phyloP scores from a whole-genome alignment of 495 filamentous ascomycete genomes.

The Rhypophila decipiens region DNA sequence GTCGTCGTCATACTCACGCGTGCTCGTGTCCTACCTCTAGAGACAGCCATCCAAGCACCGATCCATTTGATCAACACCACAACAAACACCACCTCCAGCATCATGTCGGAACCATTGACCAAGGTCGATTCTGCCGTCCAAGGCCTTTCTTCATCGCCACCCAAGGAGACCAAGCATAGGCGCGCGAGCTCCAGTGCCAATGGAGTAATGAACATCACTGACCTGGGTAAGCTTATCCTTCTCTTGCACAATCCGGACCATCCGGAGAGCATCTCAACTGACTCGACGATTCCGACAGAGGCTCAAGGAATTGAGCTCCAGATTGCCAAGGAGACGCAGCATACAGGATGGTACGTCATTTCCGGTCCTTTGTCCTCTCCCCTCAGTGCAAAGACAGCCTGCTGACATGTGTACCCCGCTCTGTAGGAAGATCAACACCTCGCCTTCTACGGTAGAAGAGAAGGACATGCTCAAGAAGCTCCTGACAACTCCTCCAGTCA shows the following conservation, averaged over 20 bases:
- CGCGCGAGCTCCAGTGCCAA: conserved; percentile 59
- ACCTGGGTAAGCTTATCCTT: conserved; percentile 62
- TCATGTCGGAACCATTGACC: conserved; percentile 64
- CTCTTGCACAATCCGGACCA: background rate
- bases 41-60: background rate
- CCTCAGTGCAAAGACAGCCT: background rate
- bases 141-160: conserved; percentile 61
- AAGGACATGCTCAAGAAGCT: conserved; percentile 74
- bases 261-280: background rate
- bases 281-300: conserved; percentile 43
- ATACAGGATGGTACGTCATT: conserved; percentile 72
- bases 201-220: conserved; percentile 75
- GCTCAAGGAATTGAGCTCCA: conserved; percentile 64
- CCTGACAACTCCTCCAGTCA: conserved; percentile 74
- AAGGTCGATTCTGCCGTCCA: conserved; percentile 86
- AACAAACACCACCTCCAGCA: conserved; percentile 10
- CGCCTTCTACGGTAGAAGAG: conserved; percentile 66
- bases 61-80: conserved; percentile 5
- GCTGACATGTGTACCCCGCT: conserved; percentile 2
- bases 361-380: no score
- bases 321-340: conserved; percentile 83
- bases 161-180: conserved; percentile 58
- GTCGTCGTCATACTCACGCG: no score
- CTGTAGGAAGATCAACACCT: conserved; percentile 85
- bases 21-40: background rate